Conservation (phyloP, 2,329 filamentous ascomycete species). For the Xylariaceae sp. region DNA sequence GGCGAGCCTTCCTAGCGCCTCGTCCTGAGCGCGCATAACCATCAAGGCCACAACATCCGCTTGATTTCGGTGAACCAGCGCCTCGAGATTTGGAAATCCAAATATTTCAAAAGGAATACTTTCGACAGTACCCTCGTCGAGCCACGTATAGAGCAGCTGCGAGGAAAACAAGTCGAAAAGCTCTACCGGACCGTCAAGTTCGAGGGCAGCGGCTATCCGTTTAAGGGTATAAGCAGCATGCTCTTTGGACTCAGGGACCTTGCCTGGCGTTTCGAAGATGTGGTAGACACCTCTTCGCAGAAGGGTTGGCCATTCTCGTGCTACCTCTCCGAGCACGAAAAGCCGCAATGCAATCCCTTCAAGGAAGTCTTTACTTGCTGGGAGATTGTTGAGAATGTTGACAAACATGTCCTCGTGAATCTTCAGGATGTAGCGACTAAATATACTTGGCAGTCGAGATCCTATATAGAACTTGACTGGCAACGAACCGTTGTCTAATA, state of each 20-base stretch:
- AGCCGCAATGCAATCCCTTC: slow-evolving; percentile 86
- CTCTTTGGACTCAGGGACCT: slow-evolving; percentile 57
- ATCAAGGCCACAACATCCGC: slow-evolving; percentile 76
- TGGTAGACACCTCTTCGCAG: slow-evolving; percentile 85
- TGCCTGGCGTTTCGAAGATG: slow-evolving; percentile 85
- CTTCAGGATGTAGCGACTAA: slow-evolving; percentile 75
- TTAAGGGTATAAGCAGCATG: slow-evolving; percentile 71
- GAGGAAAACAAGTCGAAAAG: slow-evolving; percentile 82
- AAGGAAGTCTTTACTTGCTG: slow-evolving; percentile 62
- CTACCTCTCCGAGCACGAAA: slow-evolving; percentile 70
- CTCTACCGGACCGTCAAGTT: slow-evolving; percentile 60
- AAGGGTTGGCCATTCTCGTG: slow-evolving; percentile 79
- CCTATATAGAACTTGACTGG: slow-evolving; percentile 73
- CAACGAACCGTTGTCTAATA: slow-evolving; percentile 64
- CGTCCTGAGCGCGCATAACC: slow-evolving; percentile 72
- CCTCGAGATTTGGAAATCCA: slow-evolving; percentile 63
- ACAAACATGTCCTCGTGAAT: slow-evolving; percentile 80
- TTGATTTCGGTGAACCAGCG: slow-evolving; percentile 66
- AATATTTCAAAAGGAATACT: slow-evolving; percentile 83
- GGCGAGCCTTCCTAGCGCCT: slow-evolving; percentile 59
- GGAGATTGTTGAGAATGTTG: slow-evolving; percentile 77
- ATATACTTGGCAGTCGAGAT: slow-evolving; percentile 65
- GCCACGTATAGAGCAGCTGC: slow-evolving; percentile 89
- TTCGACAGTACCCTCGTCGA: slow-evolving; percentile 61
- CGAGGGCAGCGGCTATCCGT: slow-evolving; percentile 61